A percentile compares a stretch with the other conserved stretches of the same genome.
Evolutionary conservation across 345 rosid genomes (phyloP).

Genomic region (Populus davidiana): DNA sequence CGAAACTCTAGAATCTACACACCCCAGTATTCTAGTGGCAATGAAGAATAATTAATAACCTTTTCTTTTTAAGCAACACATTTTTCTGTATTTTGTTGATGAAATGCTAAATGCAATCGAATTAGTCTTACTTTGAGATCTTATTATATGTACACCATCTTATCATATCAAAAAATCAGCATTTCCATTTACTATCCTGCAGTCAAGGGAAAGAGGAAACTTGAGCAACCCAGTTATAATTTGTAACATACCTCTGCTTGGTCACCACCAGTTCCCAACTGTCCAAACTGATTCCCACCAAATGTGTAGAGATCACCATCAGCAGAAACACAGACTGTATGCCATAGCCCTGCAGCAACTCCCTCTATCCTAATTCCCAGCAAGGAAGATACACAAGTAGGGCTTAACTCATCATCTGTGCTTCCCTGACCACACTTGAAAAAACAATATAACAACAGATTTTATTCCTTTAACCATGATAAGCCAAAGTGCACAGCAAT

Average conservation of each 20-base stretch:
- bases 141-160: not conserved
- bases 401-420: constrained; percentile 86
- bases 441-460: constrained; percentile 20
- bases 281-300: constrained; percentile 99
- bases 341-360: constrained; percentile 96
- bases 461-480: constrained; percentile 8
- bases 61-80: not conserved
- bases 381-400: constrained; percentile 80
- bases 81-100: not conserved
- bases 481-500: constrained; percentile 4
- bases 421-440: constrained; percentile 96
- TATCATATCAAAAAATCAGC: not conserved
- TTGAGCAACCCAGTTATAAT: not conserved
- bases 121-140: not conserved
- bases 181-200: not conserved
- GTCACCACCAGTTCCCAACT: constrained; percentile 92
- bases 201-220: not conserved
- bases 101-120: not conserved
- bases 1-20: not conserved
- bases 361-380: constrained; percentile 72
- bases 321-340: constrained; percentile 77
- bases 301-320: constrained; percentile 88
- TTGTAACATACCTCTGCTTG: constrained; percentile 75
- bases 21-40: not conserved
- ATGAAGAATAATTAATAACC: not conserved